Evolutionary conservation across 2,329 filamentous ascomycete genomes (phyloP).

Genomic region (Penicillium concentricum): DNA sequence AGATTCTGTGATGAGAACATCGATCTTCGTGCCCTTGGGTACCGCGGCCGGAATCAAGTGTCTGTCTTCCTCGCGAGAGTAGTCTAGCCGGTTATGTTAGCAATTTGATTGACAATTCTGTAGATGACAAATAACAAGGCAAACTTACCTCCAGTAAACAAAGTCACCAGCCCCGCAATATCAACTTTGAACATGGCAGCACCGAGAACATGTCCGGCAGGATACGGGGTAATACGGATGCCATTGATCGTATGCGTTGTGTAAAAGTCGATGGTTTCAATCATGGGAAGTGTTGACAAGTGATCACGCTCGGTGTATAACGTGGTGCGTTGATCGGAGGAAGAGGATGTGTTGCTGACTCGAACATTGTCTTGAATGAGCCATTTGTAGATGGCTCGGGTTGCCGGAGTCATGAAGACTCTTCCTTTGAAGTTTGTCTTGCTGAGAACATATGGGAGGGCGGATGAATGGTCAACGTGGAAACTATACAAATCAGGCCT

Average conservation of each 20-base stretch:
- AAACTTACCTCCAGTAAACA: slow-evolving; percentile 75
- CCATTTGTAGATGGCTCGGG: slow-evolving; percentile 99
- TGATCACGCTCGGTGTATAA: slow-evolving; percentile 96
- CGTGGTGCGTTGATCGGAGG: slow-evolving; percentile 61
- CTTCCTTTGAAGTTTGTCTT: slow-evolving; percentile 97
- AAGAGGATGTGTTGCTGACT: slow-evolving; percentile 69
- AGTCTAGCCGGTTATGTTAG: slow-evolving; percentile 55
- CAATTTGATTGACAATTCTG: too few relatives aligned
- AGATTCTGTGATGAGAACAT: slow-evolving; percentile 95
- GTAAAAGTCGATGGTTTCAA: slow-evolving; percentile 97
- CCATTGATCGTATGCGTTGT: slow-evolving; percentile 97
- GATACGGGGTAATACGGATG: slow-evolving; percentile 94
- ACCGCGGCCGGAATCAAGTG: slow-evolving; percentile 94
- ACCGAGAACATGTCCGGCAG: slow-evolving; percentile 94
- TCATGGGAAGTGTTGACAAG: slow-evolving; percentile 85
- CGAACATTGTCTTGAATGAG: slow-evolving; percentile 95
- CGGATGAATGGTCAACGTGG: slow-evolving; percentile 96
- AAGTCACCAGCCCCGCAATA: slow-evolving; percentile 92
- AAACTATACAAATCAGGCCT: slow-evolving; percentile 62
- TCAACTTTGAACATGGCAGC: slow-evolving; percentile 98
- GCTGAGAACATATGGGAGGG: slow-evolving; percentile 92
- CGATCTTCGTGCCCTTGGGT: slow-evolving; percentile 83
- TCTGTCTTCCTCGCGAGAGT: slow-evolving; percentile 90
- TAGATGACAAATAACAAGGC: too few relatives aligned
- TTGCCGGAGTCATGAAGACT: slow-evolving; percentile 99